A percentile compares a stretch with the other conserved stretches of the same genome.
phyloP scores from a whole-genome alignment of 352 stramenopile species.

The Phytophthora uliginosa region DNA sequence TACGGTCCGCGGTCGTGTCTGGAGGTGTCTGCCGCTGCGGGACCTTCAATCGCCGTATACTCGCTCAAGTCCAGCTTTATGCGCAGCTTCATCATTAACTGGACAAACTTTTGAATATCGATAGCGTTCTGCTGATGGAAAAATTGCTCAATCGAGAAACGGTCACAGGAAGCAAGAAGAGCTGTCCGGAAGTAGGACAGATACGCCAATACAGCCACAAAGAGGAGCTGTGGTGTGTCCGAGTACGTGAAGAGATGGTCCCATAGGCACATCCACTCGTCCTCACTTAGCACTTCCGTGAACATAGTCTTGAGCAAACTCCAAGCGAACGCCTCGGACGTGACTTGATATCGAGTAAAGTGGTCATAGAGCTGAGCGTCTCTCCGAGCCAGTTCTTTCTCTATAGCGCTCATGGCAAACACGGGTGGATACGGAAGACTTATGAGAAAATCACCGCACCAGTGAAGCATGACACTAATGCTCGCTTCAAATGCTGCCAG shows the following conservation, averaged over 20 bases:
- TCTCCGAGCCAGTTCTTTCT: constrained; percentile 72
- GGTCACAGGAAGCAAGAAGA: constrained; percentile 61
- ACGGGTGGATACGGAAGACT: constrained; percentile 88
- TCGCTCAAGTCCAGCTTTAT: constrained; percentile 47
- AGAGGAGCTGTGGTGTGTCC: constrained; percentile 72
- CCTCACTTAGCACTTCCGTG: constrained; percentile 88
- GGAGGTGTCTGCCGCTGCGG: background rate
- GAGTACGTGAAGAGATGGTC: constrained; percentile 87
- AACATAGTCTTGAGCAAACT: constrained; percentile 91
- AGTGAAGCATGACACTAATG: constrained; percentile 89
- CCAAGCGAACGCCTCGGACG: constrained; percentile 82
- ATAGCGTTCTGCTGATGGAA: constrained; percentile 90
- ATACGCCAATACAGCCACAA: constrained; percentile 78
- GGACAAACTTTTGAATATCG: constrained; percentile 76
- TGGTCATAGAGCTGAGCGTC: constrained; percentile 85
- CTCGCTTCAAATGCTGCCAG: constrained; percentile 92
- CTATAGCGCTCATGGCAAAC: constrained; percentile 70
- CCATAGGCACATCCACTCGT: constrained; percentile 92
- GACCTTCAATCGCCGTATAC: constrained; percentile 34
- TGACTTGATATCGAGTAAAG: constrained; percentile 74
- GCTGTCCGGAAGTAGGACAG: constrained; percentile 75
- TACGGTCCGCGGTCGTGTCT: constrained; percentile 13
- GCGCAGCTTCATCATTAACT: constrained; percentile 70
- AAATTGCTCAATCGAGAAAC: constrained; percentile 83
- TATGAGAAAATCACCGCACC: constrained; percentile 83